Evolutionary conservation across 78 protist species (phyloP).

Genomic region (Ministeria vibrans): DNA sequence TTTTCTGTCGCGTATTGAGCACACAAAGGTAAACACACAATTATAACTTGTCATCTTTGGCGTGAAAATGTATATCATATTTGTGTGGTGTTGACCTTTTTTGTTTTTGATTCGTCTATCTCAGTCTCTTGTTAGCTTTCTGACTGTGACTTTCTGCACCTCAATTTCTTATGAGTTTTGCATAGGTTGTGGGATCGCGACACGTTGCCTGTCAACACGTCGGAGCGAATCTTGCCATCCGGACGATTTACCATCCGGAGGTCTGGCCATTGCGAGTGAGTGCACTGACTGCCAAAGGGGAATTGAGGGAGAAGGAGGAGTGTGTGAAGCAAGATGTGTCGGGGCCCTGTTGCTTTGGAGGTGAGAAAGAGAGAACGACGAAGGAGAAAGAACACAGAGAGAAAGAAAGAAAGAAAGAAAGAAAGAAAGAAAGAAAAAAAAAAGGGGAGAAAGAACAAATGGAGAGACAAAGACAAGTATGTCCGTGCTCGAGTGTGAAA

Average conservation of each 20-base stretch:
- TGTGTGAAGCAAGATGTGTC: constrained; percentile 18
- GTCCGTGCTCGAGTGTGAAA: too few relatives aligned
- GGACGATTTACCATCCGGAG: constrained; percentile 41
- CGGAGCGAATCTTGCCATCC: constrained; percentile 29
- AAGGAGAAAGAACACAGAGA: too few relatives aligned
- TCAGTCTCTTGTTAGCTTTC: background rate
- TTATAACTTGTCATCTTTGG: background rate
- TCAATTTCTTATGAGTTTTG: background rate
- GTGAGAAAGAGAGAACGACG: too few relatives aligned
- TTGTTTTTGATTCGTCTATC: background rate
- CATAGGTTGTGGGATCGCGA: background rate
- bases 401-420: too few relatives aligned
- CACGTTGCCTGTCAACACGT: background rate
- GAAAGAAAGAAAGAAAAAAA: too few relatives aligned
- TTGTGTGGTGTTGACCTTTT: background rate
- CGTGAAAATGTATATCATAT: background rate
- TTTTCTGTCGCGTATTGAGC: constrained; percentile 28
- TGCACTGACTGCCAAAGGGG: background rate
- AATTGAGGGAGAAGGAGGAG: background rate
- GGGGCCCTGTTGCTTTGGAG: constrained; percentile 46
- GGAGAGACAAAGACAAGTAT: too few relatives aligned
- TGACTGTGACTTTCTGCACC: background rate
- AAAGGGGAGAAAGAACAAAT: too few relatives aligned
- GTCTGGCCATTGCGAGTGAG: constrained; percentile 32
- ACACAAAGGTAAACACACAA: constrained; percentile 20